phyloP scores from a whole-genome alignment of 108 stramenopile species.

The Cyclotella atomus region DNA sequence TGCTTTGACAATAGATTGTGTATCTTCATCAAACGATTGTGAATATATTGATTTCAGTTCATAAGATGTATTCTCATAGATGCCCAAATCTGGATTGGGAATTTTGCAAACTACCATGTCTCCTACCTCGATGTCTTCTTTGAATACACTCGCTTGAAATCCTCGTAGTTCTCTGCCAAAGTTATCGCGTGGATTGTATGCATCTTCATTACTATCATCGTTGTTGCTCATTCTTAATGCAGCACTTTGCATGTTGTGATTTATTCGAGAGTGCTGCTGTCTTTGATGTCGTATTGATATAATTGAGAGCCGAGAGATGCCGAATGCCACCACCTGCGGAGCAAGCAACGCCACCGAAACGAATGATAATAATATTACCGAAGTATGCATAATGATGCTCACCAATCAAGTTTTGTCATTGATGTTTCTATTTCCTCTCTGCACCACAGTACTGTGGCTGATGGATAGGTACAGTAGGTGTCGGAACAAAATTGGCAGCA shows the following conservation, averaged over 20 bases:
- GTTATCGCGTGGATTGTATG: slow-evolving; percentile 29
- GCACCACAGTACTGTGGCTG: too few species aligned
- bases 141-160: slow-evolving; percentile 41
- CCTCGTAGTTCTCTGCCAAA: slow-evolving; percentile 25
- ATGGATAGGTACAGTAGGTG: too few species aligned
- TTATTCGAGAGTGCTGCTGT: neutral
- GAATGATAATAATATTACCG: too few species aligned
- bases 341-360: too few species aligned
- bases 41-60: slow-evolving; percentile 57
- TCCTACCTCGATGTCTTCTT: slow-evolving; percentile 38
- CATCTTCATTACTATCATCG: slow-evolving; percentile 17
- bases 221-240: slow-evolving; percentile 4
- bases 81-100: slow-evolving; percentile 45
- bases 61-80: slow-evolving; percentile 52
- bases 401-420: too few species aligned
- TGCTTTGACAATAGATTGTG: slow-evolving; percentile 44
- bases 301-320: neutral
- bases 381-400: too few species aligned
- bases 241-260: neutral
- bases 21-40: slow-evolving; percentile 56
- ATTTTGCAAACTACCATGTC: slow-evolving; percentile 58
- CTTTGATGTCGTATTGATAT: neutral
- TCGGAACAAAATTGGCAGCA: too few species aligned
- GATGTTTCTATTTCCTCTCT: too few species aligned
- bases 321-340: neutral